Conservation (phyloP, 2,329 filamentous ascomycete species). For the Hymenoscyphus repandus region DNA sequence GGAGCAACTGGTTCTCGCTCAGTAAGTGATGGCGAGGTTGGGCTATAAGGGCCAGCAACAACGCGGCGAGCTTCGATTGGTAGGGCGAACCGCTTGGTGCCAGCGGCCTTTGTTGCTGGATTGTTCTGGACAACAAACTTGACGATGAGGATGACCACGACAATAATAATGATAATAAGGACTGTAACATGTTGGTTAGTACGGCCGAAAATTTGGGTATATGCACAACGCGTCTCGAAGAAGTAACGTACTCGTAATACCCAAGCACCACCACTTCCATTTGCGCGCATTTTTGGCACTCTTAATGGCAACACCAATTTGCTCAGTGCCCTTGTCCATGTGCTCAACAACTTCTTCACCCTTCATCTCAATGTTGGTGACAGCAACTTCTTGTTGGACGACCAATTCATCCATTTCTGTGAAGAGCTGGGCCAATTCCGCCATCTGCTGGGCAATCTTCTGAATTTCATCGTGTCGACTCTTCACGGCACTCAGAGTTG, state of each 20-base stretch:
- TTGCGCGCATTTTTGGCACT: constrained; percentile 69
- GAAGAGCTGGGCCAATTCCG: constrained; percentile 82
- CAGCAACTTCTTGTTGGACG: constrained; percentile 75
- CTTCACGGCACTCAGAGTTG: constrained; percentile 73
- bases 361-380: constrained; percentile 79
- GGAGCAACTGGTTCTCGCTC: constrained; percentile 4
- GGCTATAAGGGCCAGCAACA: constrained; percentile 5
- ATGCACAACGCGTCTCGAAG: constrained; percentile 1
- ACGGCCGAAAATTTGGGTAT: neutral
- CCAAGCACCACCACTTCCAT: constrained; percentile 89
- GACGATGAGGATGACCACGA: constrained; percentile 42
- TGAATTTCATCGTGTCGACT: constrained; percentile 81
- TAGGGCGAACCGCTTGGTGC: constrained; percentile 21
- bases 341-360: constrained; percentile 81
- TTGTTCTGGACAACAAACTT: constrained; percentile 38
- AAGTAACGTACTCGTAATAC: constrained; percentile 53
- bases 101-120: neutral
- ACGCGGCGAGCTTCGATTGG: constrained; percentile 10
- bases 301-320: constrained; percentile 75
- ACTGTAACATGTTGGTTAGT: constrained; percentile 34
- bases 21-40: constrained; percentile 3
- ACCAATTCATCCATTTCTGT: constrained; percentile 83
- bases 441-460: constrained; percentile 88
- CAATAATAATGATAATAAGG: constrained; percentile 48
- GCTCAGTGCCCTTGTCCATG: constrained; percentile 76